phyloP scores from a whole-genome alignment of 164 flowering plant species.

The Vitis labrusca region DNA sequence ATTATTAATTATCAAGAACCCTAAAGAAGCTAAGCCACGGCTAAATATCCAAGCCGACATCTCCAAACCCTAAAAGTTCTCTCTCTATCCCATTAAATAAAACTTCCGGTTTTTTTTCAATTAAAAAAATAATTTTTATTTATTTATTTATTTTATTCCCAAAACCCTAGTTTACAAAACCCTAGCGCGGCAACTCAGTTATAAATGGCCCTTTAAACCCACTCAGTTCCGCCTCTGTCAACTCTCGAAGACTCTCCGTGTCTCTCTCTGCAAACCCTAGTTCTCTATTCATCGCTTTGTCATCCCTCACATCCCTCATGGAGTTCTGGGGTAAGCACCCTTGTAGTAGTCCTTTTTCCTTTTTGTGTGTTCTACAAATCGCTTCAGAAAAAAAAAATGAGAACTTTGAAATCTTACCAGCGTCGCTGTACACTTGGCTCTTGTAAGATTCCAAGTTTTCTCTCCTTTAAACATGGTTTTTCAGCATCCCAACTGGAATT shows the following conservation, averaged over 20 bases:
- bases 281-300: background rate
- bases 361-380: background rate
- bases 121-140: too few species aligned
- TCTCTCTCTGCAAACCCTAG: slow-evolving; percentile 7
- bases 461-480: too few species aligned
- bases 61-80: too few species aligned
- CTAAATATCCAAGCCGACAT: too few species aligned
- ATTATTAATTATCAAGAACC: too few species aligned
- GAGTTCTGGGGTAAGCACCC: slow-evolving; percentile 33
- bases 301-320: slow-evolving; percentile 9
- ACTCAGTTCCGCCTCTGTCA: background rate
- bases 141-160: background rate
- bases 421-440: too few species aligned
- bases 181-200: slow-evolving; percentile 19
- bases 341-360: background rate
- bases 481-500: too few species aligned
- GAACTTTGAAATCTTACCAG: too few species aligned
- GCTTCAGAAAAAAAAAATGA: background rate
- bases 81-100: too few species aligned
- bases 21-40: too few species aligned
- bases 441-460: too few species aligned
- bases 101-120: too few species aligned
- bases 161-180: slow-evolving; percentile 8
- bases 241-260: slow-evolving; percentile 7
- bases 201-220: slow-evolving; percentile 12